Base-by-base conservation (phyloP, 2,329 filamentous ascomycete species). In the Penicillium sp. region DNA sequence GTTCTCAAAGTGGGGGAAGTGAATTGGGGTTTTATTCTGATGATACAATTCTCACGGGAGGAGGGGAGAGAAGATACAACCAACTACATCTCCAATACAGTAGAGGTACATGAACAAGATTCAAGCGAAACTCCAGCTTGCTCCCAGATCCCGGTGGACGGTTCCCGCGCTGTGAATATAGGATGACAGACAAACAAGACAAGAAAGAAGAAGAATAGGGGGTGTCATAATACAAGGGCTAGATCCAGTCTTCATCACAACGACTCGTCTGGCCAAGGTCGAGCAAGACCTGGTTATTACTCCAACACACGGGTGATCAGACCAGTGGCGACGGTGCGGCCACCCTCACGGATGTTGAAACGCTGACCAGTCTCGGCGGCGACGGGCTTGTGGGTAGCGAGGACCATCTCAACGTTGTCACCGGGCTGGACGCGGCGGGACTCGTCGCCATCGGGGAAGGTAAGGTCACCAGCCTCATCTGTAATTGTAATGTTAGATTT, bases 291-390 rank as follows among this genome's bases (percentile, higher is more conserved):
- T 54, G 49, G 67, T 72, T 73, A 75, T 69, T 80, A 79, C 69
- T 81, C 79, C 53, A 85, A 62, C 73, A 95, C 88, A 71, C 88
- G 88, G 67, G 91, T 95, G 71, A 92, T 84, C 69, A 95, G 82
- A 78, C 91, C 91, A 70, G 91, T 95, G 69, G 90, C 91, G 59
- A 95, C 90, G 61, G 91, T 95, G 71, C 91, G 88, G 72, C 94
- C 93, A 83, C 95, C 95, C 84, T 99, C 95, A 80, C 95, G 91
- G 76, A 99, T 88, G 84, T 98, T 99, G 87, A 99, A 95, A 72
- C 95, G 91, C 84, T 97, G 92, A 70, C 95, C 94, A 64, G 86
- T 82, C 83, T 99, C 95, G 65, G 97, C 81, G 61, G 94, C 94
- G 73, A 96, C 86, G 64, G 94, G 91, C 79, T 90, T 83, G 80